Conservation (phyloP, 352 stramenopile genomes). For the Globisporangium emineosum region DNA sequence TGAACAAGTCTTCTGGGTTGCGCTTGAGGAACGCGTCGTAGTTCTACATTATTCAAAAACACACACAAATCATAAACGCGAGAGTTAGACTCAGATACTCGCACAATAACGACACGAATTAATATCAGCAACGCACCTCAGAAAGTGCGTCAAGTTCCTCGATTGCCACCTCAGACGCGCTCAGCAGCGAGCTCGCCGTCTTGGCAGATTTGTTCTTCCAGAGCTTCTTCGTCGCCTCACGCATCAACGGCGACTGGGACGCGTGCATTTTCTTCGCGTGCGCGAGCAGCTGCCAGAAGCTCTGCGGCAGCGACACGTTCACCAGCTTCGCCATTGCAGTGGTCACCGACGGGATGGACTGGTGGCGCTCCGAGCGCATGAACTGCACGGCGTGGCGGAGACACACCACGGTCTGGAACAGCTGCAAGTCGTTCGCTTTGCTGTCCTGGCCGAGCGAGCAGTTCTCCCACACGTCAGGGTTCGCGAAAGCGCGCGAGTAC, state of each 20-base stretch:
- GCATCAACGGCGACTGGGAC: conserved; percentile 18
- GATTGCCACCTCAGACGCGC: conserved; percentile 36
- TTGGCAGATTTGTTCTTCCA: conserved; percentile 29
- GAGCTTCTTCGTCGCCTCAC: conserved; percentile 27
- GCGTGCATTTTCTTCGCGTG: conserved; percentile 36
- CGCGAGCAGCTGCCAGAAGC: conserved; percentile 46
- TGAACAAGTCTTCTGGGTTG: conserved; percentile 22
- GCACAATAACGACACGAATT: not conserved
- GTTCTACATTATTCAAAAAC: conserved; percentile 30
- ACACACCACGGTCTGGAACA: conserved; percentile 35
- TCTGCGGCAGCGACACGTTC: conserved; percentile 36
- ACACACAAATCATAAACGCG: not conserved
- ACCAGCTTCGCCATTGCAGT: conserved; percentile 43
- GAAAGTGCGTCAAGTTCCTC: conserved; percentile 38
- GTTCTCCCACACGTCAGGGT: conserved; percentile 6
- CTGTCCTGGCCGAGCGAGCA: conserved; percentile 15
- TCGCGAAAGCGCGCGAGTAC: conserved; percentile 49
- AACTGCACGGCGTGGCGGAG: conserved; percentile 55
- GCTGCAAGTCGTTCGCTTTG: conserved; percentile 18
- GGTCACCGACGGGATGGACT: conserved; percentile 35
- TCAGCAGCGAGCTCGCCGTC: conserved; percentile 49
- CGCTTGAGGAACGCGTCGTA: conserved; percentile 37
- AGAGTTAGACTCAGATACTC: not conserved
- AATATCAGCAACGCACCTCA: conserved; percentile 28
- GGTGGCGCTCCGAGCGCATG: conserved; percentile 48